Evolutionary conservation across 352 stramenopile genomes (phyloP).

Genomic region (Phytopythium ostracodes): DNA sequence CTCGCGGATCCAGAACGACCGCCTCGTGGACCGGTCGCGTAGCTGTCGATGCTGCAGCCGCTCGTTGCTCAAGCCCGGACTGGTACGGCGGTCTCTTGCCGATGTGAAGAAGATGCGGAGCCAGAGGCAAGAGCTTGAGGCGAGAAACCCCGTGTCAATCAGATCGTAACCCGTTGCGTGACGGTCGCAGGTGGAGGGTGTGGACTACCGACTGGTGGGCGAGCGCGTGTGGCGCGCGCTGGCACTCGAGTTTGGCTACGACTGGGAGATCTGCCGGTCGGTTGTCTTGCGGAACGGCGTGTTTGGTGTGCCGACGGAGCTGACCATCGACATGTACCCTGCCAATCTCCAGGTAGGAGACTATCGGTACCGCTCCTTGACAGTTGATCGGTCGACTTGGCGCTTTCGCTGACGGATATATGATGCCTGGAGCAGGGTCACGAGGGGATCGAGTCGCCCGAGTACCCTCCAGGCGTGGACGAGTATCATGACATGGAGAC

Average conservation of each 20-base stretch:
- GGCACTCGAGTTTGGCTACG: slow-evolving; percentile 49
- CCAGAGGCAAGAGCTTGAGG: neutral
- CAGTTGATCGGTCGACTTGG: too few relatives aligned
- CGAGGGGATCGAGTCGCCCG: neutral
- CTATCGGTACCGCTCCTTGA: too few relatives aligned
- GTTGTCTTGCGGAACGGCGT: slow-evolving; percentile 31
- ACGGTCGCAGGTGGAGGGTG: slow-evolving; percentile 31
- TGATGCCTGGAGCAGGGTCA: neutral
- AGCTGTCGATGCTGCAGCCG: slow-evolving; percentile 42
- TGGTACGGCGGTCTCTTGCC: slow-evolving; percentile 12
- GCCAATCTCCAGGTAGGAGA: slow-evolving; percentile 21
- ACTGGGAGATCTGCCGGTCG: slow-evolving; percentile 57
- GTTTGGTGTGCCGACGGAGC: slow-evolving; percentile 9
- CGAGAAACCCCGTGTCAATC: too few relatives aligned
- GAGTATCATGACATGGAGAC: neutral
- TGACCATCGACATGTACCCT: slow-evolving; percentile 61
- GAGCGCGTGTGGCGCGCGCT: slow-evolving; percentile 62
- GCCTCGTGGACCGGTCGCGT: slow-evolving; percentile 39
- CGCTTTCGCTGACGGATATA: neutral
- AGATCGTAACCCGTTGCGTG: neutral
- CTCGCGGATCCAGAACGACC: slow-evolving; percentile 28
- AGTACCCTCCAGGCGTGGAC: neutral
- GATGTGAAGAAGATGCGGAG: neutral
- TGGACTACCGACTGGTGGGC: slow-evolving; percentile 60
- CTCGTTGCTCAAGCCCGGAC: slow-evolving; percentile 37